A percentile compares a stretch with the other conserved stretches of the same genome.
Evolutionary conservation across 176 grass and related monocot species (phyloP).

Genomic region (Eleusine coracana): DNA sequence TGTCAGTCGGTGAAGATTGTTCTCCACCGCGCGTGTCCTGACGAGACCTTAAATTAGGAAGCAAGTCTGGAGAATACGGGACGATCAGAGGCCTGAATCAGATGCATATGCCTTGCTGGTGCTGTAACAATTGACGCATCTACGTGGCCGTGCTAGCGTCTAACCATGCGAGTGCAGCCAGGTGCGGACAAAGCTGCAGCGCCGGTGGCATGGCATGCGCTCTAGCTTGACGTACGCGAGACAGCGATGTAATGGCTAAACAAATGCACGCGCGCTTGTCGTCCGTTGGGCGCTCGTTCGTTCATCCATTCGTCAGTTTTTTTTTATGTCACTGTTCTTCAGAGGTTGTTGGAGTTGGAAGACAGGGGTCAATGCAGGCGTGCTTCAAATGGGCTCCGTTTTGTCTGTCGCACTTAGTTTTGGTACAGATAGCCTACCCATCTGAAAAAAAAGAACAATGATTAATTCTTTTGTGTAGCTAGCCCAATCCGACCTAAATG

Average conservation of each 20-base stretch:
- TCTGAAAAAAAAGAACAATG: background rate
- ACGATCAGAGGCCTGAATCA: background rate
- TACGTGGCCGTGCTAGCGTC: background rate
- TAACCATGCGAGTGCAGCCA: slow-evolving; percentile 12
- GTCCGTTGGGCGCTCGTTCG: background rate
- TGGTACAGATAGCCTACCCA: slow-evolving; percentile 2
- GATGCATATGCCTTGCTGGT: background rate
- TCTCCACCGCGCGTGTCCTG: no score
- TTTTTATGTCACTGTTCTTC: background rate
- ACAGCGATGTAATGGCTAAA: slow-evolving; percentile 30
- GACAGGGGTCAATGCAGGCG: slow-evolving; percentile 16
- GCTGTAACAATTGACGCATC: slow-evolving; percentile 15
- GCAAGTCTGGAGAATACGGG: no score
- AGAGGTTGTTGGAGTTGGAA: background rate
- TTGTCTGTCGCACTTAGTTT: background rate
- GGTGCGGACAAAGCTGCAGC: slow-evolving; percentile 24
- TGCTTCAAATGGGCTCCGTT: background rate
- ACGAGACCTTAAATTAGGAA: no score
- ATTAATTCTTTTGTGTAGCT: background rate
- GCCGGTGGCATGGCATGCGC: background rate
- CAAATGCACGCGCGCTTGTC: slow-evolving; percentile 41
- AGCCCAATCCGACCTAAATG: background rate
- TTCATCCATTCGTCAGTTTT: background rate
- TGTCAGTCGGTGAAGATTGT: background rate
- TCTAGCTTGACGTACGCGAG: slow-evolving; percentile 1